phyloP scores from a whole-genome alignment of 148 eudicot species.

The Vaccinium myrtillus region DNA sequence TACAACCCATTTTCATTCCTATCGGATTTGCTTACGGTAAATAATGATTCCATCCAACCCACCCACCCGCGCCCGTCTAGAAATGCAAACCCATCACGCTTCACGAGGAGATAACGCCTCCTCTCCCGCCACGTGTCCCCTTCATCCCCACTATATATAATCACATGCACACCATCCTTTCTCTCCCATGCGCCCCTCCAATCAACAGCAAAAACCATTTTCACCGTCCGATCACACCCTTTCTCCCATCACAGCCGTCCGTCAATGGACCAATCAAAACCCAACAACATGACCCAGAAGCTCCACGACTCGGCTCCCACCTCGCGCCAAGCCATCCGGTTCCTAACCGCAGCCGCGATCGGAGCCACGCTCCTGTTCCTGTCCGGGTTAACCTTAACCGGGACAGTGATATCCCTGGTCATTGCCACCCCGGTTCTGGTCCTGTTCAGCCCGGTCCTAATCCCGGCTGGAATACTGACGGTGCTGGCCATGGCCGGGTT shows the following conservation, averaged over 20 bases:
- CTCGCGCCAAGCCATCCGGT: constrained; percentile 4
- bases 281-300: constrained; percentile 10
- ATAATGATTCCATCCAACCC: background rate
- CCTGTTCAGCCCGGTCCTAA: constrained; percentile 33
- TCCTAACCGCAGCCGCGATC: background rate
- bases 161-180: background rate
- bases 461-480: constrained; percentile 28
- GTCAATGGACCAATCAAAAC: constrained; percentile 21
- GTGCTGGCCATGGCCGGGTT: constrained; percentile 23
- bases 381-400: constrained; percentile 22
- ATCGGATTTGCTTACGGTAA: too few relatives aligned
- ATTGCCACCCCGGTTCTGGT: constrained; percentile 24
- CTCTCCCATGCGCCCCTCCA: background rate
- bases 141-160: background rate
- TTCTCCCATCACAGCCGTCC: background rate
- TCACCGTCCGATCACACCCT: background rate
- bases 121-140: background rate
- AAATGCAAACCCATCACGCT: constrained; percentile 8
- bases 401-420: constrained; percentile 20
- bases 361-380: constrained; percentile 25
- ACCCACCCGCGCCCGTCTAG: background rate
- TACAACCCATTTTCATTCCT: too few relatives aligned
- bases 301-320: constrained; percentile 21
- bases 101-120: constrained; percentile 4
- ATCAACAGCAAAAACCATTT: background rate